phyloP scores from a whole-genome alignment of 805 yeast species.

The Grigorovia humatica region DNA sequence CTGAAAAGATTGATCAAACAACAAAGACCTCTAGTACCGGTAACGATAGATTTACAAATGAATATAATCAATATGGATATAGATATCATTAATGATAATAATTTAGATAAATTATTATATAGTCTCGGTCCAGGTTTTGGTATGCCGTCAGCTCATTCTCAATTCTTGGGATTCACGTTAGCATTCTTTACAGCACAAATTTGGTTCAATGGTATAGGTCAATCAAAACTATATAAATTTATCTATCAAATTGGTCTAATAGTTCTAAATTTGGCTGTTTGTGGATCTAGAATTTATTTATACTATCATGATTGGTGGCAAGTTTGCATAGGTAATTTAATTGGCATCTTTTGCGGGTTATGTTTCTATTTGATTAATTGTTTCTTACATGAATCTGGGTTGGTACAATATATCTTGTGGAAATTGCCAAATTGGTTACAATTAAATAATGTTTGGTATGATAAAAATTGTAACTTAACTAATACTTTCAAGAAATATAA shows the following conservation, averaged over 20 bases:
- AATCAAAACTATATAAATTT: not conserved
- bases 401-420: conserved; percentile 21
- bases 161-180: conserved; percentile 76
- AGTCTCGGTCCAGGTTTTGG: conserved; percentile 56
- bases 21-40: conserved; percentile 55
- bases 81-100: not conserved
- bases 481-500: not conserved
- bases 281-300: conserved; percentile 65
- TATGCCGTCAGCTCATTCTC: conserved; percentile 96
- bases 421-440: not conserved
- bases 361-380: conserved; percentile 37
- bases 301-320: conserved; percentile 68
- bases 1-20: conserved; percentile 55
- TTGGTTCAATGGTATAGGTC: conserved; percentile 19
- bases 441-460: not conserved
- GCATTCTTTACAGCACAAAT: conserved; percentile 12
- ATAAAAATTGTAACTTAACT: not conserved
- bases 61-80: not conserved
- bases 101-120: not conserved
- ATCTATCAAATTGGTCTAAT: conserved; percentile 10
- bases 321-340: conserved; percentile 56
- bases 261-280: conserved; percentile 33
- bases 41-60: not conserved
- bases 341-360: conserved; percentile 55
- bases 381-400: conserved; percentile 17